Evolutionary conservation across 129 eudicot species (phyloP).

Genomic region (Tagetes patula): DNA sequence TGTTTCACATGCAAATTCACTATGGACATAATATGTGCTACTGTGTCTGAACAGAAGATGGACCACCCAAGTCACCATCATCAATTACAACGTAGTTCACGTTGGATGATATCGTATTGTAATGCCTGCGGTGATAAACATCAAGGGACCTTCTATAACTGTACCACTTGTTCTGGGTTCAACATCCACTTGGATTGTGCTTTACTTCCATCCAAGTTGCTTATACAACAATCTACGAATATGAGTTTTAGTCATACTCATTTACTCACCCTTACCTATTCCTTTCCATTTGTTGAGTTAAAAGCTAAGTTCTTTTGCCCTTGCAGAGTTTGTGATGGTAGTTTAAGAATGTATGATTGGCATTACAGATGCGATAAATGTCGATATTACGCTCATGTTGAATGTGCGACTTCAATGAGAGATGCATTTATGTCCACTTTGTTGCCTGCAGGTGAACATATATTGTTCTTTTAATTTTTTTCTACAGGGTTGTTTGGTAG

Average conservation of each 20-base stretch:
- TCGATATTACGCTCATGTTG: slow-evolving; percentile 15
- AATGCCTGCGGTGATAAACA: not conserved
- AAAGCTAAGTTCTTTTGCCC: not conserved
- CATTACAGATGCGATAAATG: slow-evolving; percentile 14
- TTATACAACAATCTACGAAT: not conserved
- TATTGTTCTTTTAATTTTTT: too few relatives aligned
- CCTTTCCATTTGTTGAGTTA: not conserved
- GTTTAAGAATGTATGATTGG: not conserved
- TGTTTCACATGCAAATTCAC: not conserved
- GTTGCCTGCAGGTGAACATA: too few relatives aligned
- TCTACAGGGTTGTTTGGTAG: too few relatives aligned
- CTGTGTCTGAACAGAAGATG: not conserved
- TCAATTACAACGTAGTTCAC: not conserved
- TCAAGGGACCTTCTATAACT: not conserved
- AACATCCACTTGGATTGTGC: slow-evolving; percentile 10
- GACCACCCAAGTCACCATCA: not conserved
- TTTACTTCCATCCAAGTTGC: not conserved
- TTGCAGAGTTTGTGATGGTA: not conserved
- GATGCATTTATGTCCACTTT: too few relatives aligned
- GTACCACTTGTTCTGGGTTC: not conserved
- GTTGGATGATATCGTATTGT: not conserved
- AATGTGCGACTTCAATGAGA: not conserved
- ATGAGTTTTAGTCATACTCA: slow-evolving; percentile 7
- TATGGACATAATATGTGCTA: not conserved
- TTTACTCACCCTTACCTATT: slow-evolving; percentile 18